These are phyloP conservation scores for Kernera saxatilis DNA, from an alignment of 345 rosid species.

Conservation along the genomic window DNA sequence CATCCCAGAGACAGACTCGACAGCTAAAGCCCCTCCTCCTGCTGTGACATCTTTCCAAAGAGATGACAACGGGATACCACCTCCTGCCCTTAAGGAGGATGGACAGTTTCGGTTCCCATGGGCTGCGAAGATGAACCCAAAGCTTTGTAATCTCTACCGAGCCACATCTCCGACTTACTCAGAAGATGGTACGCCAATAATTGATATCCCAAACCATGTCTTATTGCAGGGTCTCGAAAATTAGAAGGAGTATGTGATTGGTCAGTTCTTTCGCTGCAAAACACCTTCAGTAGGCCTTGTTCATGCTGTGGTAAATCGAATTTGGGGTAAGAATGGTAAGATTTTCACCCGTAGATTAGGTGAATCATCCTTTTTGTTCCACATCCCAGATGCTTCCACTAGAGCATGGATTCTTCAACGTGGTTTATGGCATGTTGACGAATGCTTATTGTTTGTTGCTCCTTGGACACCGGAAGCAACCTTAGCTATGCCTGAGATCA, in stretches of 20 bases:
- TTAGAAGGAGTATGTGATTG: neutral
- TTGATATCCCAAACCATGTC: too few relatives aligned
- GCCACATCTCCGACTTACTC: too few relatives aligned
- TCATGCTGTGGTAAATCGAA: neutral
- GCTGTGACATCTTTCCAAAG: too few relatives aligned
- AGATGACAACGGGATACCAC: too few relatives aligned
- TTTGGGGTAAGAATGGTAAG: neutral
- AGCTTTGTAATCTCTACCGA: too few relatives aligned
- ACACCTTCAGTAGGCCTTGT: neutral
- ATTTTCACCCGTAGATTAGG: neutral
- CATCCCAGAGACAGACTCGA: too few relatives aligned
- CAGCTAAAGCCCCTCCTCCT: too few relatives aligned
- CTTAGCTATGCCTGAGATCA: neutral
- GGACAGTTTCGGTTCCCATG: too few relatives aligned
- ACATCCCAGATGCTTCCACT: neutral
- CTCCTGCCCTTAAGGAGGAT: too few relatives aligned
- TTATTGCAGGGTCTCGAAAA: neutral
- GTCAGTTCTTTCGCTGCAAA: neutral
- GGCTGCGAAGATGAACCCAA: too few relatives aligned
- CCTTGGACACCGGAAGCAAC: neutral
- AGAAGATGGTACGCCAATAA: too few relatives aligned
- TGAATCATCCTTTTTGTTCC: neutral
- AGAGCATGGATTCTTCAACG: neutral
- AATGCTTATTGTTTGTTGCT: neutral
- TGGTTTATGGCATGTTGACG: neutral